A percentile compares a stretch with the other conserved stretches of the same genome.
phyloP scores from a whole-genome alignment of 1,284 basidiomycete species.

The Anthracocystis panici-leucophaei region DNA sequence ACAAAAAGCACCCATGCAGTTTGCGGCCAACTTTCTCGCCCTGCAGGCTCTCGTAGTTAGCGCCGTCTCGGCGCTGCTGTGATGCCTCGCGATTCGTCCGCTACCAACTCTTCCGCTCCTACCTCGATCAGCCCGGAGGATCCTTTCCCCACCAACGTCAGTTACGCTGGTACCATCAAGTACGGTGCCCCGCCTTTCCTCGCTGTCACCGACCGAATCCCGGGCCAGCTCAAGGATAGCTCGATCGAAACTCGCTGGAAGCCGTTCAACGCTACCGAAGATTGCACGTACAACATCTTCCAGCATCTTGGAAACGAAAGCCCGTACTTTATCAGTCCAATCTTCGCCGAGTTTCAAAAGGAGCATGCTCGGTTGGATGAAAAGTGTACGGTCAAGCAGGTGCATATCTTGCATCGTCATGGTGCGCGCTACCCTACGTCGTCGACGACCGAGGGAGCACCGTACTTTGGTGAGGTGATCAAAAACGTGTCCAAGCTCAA shows the following conservation, averaged over 20 bases:
- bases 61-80: conserved; percentile 29
- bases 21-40: conserved; percentile 18
- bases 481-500: conserved; percentile 43
- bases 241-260: conserved; percentile 51
- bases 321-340: conserved; percentile 54
- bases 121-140: conserved; percentile 33
- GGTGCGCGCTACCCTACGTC: conserved; percentile 53
- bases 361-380: conserved; percentile 33
- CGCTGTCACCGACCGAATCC: conserved; percentile 52
- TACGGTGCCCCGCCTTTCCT: conserved; percentile 58
- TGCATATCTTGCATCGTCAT: conserved; percentile 56
- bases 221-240: conserved; percentile 38
- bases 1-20: conserved; percentile 16
- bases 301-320: conserved; percentile 56
- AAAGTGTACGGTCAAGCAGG: conserved; percentile 49
- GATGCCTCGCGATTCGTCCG: conserved; percentile 16
- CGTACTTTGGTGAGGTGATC: conserved; percentile 41
- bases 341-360: conserved; percentile 49
- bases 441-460: conserved; percentile 53
- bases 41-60: conserved; percentile 25
- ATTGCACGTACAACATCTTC: conserved; percentile 51
- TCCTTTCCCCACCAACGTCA: conserved; percentile 63
- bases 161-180: conserved; percentile 50
- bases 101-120: conserved; percentile 24
- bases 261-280: conserved; percentile 30